Percentiles rank a stretch among this genome's conserved stretches.
Evolutionary conservation across 1,284 basidiomycete species (phyloP).

Genomic region (Rhizoctonia solani): DNA sequence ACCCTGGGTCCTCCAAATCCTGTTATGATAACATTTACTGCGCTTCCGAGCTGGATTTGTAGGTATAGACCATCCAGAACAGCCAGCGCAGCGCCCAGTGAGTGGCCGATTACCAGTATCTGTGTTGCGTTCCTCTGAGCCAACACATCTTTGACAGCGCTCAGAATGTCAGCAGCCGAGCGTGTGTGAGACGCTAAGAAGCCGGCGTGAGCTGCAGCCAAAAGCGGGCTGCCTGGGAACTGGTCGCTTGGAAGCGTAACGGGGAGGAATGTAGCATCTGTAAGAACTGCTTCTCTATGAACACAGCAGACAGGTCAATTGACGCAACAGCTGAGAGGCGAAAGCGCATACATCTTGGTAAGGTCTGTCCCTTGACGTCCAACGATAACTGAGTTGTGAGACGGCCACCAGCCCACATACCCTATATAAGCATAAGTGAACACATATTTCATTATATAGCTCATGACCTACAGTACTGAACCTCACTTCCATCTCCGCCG

Average conservation of each 20-base stretch:
- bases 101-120: conserved; percentile 50
- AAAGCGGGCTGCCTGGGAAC: conserved; percentile 60
- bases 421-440: conserved; percentile 40
- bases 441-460: not conserved
- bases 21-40: conserved; percentile 49
- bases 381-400: no score
- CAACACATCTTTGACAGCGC: conserved; percentile 54
- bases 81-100: conserved; percentile 56
- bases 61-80: conserved; percentile 58
- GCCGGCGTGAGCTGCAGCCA: conserved; percentile 59
- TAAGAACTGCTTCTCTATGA: conserved; percentile 58
- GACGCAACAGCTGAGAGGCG: not conserved
- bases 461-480: conserved; percentile 53
- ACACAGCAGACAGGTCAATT: not conserved
- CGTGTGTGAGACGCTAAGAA: conserved; percentile 58
- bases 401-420: conserved; percentile 50
- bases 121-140: conserved; percentile 47
- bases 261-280: conserved; percentile 56
- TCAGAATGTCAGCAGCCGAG: conserved; percentile 58
- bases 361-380: conserved; percentile 47
- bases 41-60: conserved; percentile 50
- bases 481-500: conserved; percentile 59
- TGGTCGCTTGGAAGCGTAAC: conserved; percentile 50
- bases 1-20: conserved; percentile 66
- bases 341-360: conserved; percentile 51